A percentile compares a stretch with the other conserved stretches of the same genome.
These are phyloP conservation scores for Boletus rufocinnamomeus DNA, from an alignment of 768 basidiomycete species.

Conservation along the genomic window DNA sequence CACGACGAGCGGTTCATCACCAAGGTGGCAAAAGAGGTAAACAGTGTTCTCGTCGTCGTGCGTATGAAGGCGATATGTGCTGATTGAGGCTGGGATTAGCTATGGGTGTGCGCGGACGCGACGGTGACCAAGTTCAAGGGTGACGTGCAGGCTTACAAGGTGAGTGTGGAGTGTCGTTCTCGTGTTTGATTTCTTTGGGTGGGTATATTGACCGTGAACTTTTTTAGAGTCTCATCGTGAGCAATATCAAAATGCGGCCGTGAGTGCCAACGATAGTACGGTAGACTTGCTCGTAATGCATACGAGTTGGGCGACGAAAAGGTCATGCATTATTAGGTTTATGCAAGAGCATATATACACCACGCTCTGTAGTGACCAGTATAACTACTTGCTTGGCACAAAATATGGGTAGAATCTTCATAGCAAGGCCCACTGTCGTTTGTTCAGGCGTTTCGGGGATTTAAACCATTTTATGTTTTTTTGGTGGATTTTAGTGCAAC, in stretches of 20 bases:
- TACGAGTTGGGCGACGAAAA: too few relatives aligned
- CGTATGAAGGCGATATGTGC: background rate
- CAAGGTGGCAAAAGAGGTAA: constrained; percentile 79
- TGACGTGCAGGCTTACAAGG: constrained; percentile 93
- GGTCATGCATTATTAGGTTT: too few relatives aligned
- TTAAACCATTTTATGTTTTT: too few relatives aligned
- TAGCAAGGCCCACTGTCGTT: too few relatives aligned
- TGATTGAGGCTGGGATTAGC: constrained; percentile 42
- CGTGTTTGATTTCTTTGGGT: background rate
- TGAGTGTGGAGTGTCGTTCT: constrained; percentile 27
- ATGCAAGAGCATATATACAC: too few relatives aligned
- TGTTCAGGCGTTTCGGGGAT: too few relatives aligned
- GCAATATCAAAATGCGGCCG: constrained; percentile 64
- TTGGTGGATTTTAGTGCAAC: too few relatives aligned
- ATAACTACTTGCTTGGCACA: too few relatives aligned
- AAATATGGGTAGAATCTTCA: too few relatives aligned
- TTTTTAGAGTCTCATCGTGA: constrained; percentile 71
- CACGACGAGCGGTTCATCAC: constrained; percentile 98
- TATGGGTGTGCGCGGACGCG: constrained; percentile 91
- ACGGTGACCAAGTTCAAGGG: constrained; percentile 83
- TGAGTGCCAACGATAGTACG: background rate
- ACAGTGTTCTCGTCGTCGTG: background rate
- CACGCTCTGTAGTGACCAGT: too few relatives aligned
- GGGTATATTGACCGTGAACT: background rate
- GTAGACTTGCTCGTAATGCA: background rate